Evolutionary conservation across 2,329 filamentous ascomycete genomes (phyloP).

Genomic region (Xylariaceae sp.): DNA sequence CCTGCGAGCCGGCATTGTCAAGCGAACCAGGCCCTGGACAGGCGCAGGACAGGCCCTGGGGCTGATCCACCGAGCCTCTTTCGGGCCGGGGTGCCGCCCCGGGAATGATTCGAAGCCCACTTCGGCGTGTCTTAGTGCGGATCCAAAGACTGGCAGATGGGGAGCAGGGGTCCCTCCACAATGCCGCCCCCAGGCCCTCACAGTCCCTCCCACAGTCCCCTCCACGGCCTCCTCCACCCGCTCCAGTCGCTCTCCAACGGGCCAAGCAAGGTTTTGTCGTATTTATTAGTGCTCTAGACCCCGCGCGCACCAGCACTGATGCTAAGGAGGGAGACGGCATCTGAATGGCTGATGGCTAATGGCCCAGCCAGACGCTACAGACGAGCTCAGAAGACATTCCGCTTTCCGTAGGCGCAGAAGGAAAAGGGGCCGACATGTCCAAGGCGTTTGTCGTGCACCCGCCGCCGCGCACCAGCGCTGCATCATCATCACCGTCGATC

Average conservation of each 20-base stretch:
- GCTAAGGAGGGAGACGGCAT: slow-evolving; percentile 28
- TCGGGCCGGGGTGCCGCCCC: slow-evolving; percentile 33
- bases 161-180: too few species aligned
- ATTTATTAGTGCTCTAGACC: slow-evolving; percentile 31
- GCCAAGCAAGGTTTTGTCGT: slow-evolving; percentile 11
- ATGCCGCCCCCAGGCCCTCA: too few species aligned
- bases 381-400: slow-evolving; percentile 30
- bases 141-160: too few species aligned
- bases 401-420: slow-evolving; percentile 17
- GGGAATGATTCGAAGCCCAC: slow-evolving; percentile 17
- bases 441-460: slow-evolving; percentile 33
- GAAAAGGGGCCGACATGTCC: slow-evolving; percentile 30
- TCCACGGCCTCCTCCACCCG: too few species aligned
- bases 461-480: slow-evolving; percentile 25
- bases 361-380: slow-evolving; percentile 29
- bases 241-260: slow-evolving; percentile 3
- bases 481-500: slow-evolving; percentile 25
- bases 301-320: slow-evolving; percentile 26
- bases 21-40: slow-evolving; percentile 26
- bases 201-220: too few species aligned
- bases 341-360: slow-evolving; percentile 24
- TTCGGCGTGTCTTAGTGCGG: background rate
- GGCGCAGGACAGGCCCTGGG: slow-evolving; percentile 20
- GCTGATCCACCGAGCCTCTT: slow-evolving; percentile 19
- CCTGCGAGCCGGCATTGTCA: slow-evolving; percentile 30